Conservation (phyloP, 164 flowering plant genomes). For the Vitis rupestris region DNA sequence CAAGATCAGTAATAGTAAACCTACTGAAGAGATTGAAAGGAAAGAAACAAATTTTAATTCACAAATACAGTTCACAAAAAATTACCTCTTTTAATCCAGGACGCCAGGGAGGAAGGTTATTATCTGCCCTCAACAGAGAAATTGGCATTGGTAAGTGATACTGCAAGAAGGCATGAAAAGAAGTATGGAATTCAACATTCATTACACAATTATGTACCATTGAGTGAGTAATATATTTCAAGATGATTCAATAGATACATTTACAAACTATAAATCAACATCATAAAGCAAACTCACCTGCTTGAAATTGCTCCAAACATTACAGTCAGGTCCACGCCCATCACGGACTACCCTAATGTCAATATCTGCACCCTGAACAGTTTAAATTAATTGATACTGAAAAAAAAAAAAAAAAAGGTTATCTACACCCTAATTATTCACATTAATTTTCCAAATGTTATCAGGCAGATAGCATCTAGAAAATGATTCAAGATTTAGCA, state of each 20-base stretch:
- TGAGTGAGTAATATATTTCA: not conserved
- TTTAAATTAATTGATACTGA: slow-evolving; percentile 14
- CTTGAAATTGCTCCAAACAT: slow-evolving; percentile 98
- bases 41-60: not conserved
- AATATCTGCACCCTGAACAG: slow-evolving; percentile 95
- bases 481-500: slow-evolving; percentile 4
- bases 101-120: slow-evolving; percentile 99
- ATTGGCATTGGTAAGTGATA: slow-evolving; percentile 86
- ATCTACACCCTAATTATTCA: not conserved
- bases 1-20: no score
- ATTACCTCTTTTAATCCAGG: slow-evolving; percentile 80
- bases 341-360: slow-evolving; percentile 97
- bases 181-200: not conserved
- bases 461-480: not conserved
- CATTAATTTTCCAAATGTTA: not conserved
- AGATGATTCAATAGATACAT: not conserved
- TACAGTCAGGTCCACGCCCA: slow-evolving; percentile 97
- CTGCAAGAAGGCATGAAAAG: slow-evolving; percentile 41
- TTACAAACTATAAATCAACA: not conserved
- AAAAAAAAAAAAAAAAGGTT: not conserved
- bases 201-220: not conserved
- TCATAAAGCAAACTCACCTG: slow-evolving; percentile 51
- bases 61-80: not conserved
- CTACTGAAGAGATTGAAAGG: no score
- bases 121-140: slow-evolving; percentile 84